Base-by-base conservation (phyloP, 768 basidiomycete species). In the Lyophyllum atratum region DNA sequence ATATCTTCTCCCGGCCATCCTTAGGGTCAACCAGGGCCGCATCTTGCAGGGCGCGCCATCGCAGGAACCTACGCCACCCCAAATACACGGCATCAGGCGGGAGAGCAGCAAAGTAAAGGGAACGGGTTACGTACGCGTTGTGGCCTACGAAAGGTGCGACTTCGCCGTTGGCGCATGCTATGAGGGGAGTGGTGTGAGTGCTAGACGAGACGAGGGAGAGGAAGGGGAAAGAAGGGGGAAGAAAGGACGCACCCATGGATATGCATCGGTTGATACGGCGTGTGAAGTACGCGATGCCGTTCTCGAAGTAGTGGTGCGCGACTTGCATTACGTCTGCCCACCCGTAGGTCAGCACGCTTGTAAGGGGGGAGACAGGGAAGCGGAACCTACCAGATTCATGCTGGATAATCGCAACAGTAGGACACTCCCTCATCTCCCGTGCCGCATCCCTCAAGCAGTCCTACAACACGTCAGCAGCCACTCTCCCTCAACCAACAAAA, bases 381-480 rank as follows among this genome's bases (percentile, higher is more conserved):
- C 69, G 39, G 28, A 22, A 70, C 74, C 1, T 34, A 77, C 76
- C 89, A 22, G 85, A 87, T 64, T 89, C 89, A 68, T 95, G 93
- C 65, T 95, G 93, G 52, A 96, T 84, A 70, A 96, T 92, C 3
- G 85, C 92, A 17, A 94, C 84, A 12, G 84, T 84, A 0, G 87
- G 89, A 61, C 83, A 87, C 59, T 84, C 84, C 28, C 77, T 72
- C 76, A 95, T 85, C 75, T 95, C 92, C 51, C 89, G 79, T 19
- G 90, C 92, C 1, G 93, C 93, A 70, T 94, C 92, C 33, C 91
- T 77, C 65, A 94, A 80, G 66, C 91, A 92, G 67, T 93, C 93
- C 74, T 79, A 46, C 10, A 55, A 55, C 31, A 25, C 15, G 40
- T 31, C 28, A 49, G 31, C 14, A 22, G 9, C 22, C 4, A 25